Percentiles rank a stretch among this genome's conserved stretches.
Conservation (phyloP, 345 rosid genomes). For the Raphanus sativus region DNA sequence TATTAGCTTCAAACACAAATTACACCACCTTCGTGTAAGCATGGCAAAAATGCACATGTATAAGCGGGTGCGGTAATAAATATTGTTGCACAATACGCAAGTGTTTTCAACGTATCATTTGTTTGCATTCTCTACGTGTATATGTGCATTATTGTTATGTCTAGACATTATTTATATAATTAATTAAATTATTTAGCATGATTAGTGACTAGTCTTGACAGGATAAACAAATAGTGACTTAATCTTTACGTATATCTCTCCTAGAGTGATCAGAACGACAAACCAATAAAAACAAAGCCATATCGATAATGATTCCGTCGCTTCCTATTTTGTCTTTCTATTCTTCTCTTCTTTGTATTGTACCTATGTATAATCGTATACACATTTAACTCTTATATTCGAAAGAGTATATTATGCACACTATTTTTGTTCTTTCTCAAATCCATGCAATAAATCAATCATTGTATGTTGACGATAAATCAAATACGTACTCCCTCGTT, state of each 20-base stretch:
- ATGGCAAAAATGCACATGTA: background rate
- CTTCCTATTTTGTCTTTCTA: constrained; percentile 17
- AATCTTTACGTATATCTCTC: constrained; percentile 26
- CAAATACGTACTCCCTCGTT: background rate
- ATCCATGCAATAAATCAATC: constrained; percentile 16
- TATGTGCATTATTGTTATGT: constrained; percentile 13
- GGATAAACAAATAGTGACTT: constrained; percentile 21
- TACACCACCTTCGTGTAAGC: too few relatives aligned
- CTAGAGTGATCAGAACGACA: constrained; percentile 24
- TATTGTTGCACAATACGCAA: constrained; percentile 26
- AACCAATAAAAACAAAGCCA: constrained; percentile 18
- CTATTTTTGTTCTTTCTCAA: background rate
- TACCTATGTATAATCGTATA: background rate
- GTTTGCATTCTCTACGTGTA: constrained; percentile 30
- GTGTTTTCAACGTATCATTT: constrained; percentile 21
- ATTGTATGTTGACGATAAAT: constrained; percentile 13
- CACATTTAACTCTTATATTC: constrained; percentile 1
- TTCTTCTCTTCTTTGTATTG: constrained; percentile 16
- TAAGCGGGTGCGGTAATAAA: background rate
- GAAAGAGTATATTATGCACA: background rate
- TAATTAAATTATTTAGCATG: constrained; percentile 28
- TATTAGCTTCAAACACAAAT: background rate
- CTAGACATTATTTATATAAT: constrained; percentile 5
- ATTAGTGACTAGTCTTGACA: constrained; percentile 31
- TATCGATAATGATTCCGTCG: constrained; percentile 25